phyloP scores from a whole-genome alignment of 495 filamentous ascomycete genomes.

The Talaromyces ruber region DNA sequence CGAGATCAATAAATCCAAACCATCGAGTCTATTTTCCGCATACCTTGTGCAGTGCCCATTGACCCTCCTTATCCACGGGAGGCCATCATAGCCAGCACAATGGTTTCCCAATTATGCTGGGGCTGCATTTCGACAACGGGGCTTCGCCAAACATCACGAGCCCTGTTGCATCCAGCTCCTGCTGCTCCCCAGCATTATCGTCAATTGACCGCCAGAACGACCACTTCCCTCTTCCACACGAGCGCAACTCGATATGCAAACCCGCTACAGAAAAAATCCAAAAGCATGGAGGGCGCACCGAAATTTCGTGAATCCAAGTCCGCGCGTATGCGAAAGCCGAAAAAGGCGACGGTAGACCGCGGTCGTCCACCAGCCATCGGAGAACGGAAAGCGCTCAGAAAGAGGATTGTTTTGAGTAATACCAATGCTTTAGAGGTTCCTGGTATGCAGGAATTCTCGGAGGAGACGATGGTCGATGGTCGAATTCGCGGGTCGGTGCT shows the following conservation, averaged over 20 bases:
- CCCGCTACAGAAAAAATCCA: conserved; percentile 28
- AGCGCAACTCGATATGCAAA: conserved; percentile 28
- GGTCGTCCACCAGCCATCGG: conserved; percentile 53
- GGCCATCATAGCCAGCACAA: conserved; percentile 31
- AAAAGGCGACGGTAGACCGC: conserved; percentile 27
- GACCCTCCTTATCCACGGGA: conserved; percentile 28
- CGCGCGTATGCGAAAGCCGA: conserved; percentile 47
- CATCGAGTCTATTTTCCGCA: not conserved
- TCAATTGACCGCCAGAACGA: conserved; percentile 15
- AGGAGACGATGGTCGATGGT: conserved; percentile 43
- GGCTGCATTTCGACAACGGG: conserved; percentile 46
- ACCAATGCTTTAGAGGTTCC: conserved; percentile 75
- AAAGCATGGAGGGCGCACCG: conserved; percentile 13
- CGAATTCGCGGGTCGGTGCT: conserved; percentile 55
- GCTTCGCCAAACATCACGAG: conserved; percentile 40
- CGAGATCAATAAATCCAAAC: not conserved
- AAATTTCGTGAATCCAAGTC: conserved; percentile 33
- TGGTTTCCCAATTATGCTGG: conserved; percentile 63
- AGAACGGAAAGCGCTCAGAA: conserved; percentile 79
- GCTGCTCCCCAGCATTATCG: conserved; percentile 22
- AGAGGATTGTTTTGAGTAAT: conserved; percentile 85
- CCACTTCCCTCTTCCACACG: conserved; percentile 30
- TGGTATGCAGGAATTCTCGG: conserved; percentile 51
- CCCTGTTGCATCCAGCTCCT: conserved; percentile 17
- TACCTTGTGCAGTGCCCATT: conserved; percentile 12